A percentile compares a stretch with the other conserved stretches of the same genome.
Conservation (phyloP, 495 filamentous ascomycete genomes). For the Echria macrotheca region DNA sequence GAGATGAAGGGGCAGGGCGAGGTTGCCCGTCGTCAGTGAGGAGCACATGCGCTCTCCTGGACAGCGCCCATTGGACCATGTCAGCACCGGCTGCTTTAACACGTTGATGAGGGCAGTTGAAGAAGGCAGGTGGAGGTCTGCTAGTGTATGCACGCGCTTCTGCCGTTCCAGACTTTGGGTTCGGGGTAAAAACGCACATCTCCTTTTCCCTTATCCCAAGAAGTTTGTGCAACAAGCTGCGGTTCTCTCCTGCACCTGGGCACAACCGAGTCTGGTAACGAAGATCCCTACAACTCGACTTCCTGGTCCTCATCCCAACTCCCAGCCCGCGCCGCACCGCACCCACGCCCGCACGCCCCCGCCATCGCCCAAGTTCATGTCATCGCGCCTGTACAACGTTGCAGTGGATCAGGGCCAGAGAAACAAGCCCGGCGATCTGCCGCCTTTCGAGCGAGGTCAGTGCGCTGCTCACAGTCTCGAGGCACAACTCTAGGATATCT, state of each 20-base stretch:
- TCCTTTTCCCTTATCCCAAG: not conserved
- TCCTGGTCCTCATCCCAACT: not conserved
- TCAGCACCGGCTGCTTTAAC: slow-evolving; percentile 10
- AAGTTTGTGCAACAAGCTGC: not conserved
- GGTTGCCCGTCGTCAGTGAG: slow-evolving; percentile 1
- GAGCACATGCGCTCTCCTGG: not conserved
- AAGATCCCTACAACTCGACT: not conserved
- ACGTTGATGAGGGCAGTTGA: slow-evolving; percentile 12
- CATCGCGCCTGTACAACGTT: not conserved
- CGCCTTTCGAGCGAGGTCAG: not conserved
- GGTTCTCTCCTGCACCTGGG: too few relatives aligned
- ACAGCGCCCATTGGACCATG: slow-evolving; percentile 9
- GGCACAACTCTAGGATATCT: too few relatives aligned
- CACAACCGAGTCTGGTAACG: slow-evolving; percentile 1
- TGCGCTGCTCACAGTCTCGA: too few relatives aligned
- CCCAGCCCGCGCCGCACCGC: not conserved
- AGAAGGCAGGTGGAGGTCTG: not conserved
- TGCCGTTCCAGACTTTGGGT: slow-evolving; percentile 15
- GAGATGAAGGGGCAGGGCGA: slow-evolving; percentile 2
- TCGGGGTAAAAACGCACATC: not conserved
- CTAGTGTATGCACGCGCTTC: not conserved
- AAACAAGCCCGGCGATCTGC: not conserved
- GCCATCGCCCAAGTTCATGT: not conserved
- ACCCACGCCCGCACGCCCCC: not conserved
- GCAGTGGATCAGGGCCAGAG: not conserved